Percentiles rank a stretch among this genome's conserved stretches.
These are phyloP conservation scores for Mollisia scopiformis DNA, from an alignment of 2,329 filamentous ascomycete genomes.

Conservation along the genomic window DNA sequence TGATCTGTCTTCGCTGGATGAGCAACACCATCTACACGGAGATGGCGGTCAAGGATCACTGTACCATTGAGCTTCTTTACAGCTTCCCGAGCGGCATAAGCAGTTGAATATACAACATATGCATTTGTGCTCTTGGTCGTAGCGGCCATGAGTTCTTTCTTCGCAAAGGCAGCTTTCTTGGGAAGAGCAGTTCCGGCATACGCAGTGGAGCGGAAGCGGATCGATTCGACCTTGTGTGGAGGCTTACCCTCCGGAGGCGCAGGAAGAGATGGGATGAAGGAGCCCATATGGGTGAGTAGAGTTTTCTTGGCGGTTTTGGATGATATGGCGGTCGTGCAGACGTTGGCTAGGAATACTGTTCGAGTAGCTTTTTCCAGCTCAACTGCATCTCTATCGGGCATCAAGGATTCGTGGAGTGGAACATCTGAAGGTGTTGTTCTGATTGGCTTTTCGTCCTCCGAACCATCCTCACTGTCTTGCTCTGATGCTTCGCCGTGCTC, in stretches of 20 bases:
- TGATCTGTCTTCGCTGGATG: slow-evolving; percentile 84
- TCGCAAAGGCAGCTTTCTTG: slow-evolving; percentile 93
- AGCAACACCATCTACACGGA: slow-evolving; percentile 88
- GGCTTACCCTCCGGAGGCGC: slow-evolving; percentile 47
- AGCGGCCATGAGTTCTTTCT: slow-evolving; percentile 84
- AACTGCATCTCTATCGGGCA: slow-evolving; percentile 53
- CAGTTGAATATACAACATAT: slow-evolving; percentile 85
- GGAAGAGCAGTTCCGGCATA: slow-evolving; percentile 78
- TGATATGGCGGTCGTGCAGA: slow-evolving; percentile 80
- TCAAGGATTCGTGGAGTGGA: slow-evolving; percentile 57
- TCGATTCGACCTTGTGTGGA: slow-evolving; percentile 79
- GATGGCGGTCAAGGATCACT: slow-evolving; percentile 80
- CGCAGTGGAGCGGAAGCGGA: slow-evolving; percentile 92
- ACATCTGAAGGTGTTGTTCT: slow-evolving; percentile 46
- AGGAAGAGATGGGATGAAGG: slow-evolving; percentile 64
- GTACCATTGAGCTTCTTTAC: slow-evolving; percentile 80
- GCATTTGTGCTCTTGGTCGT: slow-evolving; percentile 95
- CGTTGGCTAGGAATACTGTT: slow-evolving; percentile 92
- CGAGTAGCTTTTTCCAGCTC: slow-evolving; percentile 85
- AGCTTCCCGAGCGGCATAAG: slow-evolving; percentile 75
- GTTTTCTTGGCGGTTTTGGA: slow-evolving; percentile 81
- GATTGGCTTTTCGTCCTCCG: slow-evolving; percentile 35
- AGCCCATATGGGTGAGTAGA: slow-evolving; percentile 76
- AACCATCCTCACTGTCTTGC: slow-evolving; percentile 31
- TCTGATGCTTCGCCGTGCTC: slow-evolving; percentile 32